Conservation (phyloP, 305 asterid species). For the Plantago coronopus region DNA sequence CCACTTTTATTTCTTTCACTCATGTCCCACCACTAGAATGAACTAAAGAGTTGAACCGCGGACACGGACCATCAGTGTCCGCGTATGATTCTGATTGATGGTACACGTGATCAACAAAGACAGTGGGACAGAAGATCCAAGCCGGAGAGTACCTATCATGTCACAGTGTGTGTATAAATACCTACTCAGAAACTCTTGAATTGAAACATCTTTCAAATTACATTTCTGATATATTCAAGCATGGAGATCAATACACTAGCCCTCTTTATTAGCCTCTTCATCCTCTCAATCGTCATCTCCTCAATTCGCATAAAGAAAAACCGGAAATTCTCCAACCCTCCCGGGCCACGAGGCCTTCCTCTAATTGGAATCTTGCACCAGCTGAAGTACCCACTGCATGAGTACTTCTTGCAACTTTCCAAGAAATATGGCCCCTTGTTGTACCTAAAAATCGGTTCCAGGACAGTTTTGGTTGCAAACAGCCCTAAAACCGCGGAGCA, state of each 20-base stretch:
- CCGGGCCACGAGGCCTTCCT: constrained; percentile 20
- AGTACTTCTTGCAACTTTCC: constrained; percentile 13
- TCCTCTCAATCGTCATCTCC: background rate
- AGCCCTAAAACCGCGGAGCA: constrained; percentile 16
- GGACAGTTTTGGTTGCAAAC: constrained; percentile 16
- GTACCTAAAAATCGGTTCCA: constrained; percentile 19
- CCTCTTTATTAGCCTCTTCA: background rate
- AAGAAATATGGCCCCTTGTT: constrained; percentile 16
- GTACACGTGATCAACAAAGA: too few relatives aligned
- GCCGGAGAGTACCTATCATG: too few relatives aligned
- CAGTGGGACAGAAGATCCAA: too few relatives aligned
- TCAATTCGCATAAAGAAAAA: background rate
- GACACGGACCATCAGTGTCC: too few relatives aligned
- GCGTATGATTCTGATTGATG: too few relatives aligned
- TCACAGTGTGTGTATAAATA: too few relatives aligned
- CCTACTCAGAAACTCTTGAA: background rate
- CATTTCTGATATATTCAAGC: too few relatives aligned
- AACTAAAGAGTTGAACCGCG: too few relatives aligned
- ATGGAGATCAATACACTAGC: background rate
- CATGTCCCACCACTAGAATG: too few relatives aligned
- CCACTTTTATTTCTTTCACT: too few relatives aligned
- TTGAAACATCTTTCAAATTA: background rate
- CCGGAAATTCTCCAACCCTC: constrained; percentile 7
- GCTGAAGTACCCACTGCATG: constrained; percentile 5
- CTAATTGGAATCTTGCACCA: constrained; percentile 20